Base-by-base conservation (phyloP, 208 protist genomes). In the Leishmania aethiopica region DNA sequence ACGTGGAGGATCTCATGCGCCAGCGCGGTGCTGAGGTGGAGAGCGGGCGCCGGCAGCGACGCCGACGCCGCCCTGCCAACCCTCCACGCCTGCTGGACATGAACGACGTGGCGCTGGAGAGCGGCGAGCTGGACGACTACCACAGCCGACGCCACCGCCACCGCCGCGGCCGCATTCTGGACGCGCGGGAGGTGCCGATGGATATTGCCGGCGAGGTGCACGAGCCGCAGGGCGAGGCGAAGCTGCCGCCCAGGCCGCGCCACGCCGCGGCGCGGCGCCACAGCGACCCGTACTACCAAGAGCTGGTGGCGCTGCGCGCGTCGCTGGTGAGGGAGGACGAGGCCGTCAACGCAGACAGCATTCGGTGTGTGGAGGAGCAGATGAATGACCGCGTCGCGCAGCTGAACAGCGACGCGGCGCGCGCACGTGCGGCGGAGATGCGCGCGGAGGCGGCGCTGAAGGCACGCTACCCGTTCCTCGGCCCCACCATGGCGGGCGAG, bases 221-320 rank as follows among this genome's bases (percentile, higher is more conserved):
- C n/a, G 84, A 86, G 55, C n/a, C 42, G 22, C 70, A 83, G 73
- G 82, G 73, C 22, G 87, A 86, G 47, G 74, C 45, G 6, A 49
- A 32, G 53, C 74, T 86, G 70, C 78, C 75, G n/a, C 75, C 87
- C 5, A 71, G 53, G 62, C 73, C 79, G 10, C 80, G 62, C 28
- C 80, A 37, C 49, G 80, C 84, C 25, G 75, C 84, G 25, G 53
- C 72, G n/a, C 67, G 82, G 67, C 53, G 78, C 71, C 53, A 32
- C 67, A 86, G 70, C 77, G 87, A 90, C 77, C 67, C 84, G 22
- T 91, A 91, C 78, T 93, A 89, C 80, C 83, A 89, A 67, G 88
- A 93, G 87, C 87, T 92, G 73, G n/a, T 25, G 67, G 80, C 85
- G 60, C 78, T 88, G 55, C 83, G 83, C 74, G 80, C 83, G 67